Conservation (phyloP, 1,139 yeast species). For the Magnusiomyces paraingens region DNA sequence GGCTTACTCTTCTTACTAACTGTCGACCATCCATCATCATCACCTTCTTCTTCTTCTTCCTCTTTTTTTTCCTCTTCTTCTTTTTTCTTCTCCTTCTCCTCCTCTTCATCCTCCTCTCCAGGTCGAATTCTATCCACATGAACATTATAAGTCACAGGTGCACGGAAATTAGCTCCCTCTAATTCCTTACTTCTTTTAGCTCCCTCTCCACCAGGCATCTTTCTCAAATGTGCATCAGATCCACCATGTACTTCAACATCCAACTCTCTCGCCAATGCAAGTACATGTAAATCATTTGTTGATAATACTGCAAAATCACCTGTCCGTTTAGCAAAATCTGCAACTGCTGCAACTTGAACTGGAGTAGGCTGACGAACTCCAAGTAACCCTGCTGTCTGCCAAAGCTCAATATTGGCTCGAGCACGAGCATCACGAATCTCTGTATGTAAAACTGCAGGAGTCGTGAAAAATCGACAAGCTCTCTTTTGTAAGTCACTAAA, state of each 20-base stretch:
- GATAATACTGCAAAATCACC: constrained; percentile 90
- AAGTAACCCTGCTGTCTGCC: constrained; percentile 50
- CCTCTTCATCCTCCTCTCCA: constrained; percentile 17
- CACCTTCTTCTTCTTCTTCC: constrained; percentile 26
- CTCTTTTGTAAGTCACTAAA: constrained; percentile 65
- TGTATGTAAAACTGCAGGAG: constrained; percentile 73
- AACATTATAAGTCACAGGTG: constrained; percentile 13
- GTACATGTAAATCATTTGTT: constrained; percentile 82
- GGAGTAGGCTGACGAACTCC: constrained; percentile 65
- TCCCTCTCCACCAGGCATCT: constrained; percentile 24
- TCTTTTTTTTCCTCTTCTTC: constrained; percentile 20
- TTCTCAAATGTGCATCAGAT: constrained; percentile 40
- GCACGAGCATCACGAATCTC: constrained; percentile 87
- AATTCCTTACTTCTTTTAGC: not conserved
- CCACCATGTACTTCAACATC: constrained; percentile 68
- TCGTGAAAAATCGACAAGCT: constrained; percentile 69
- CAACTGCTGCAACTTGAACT: constrained; percentile 56
- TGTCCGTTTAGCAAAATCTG: constrained; percentile 72
- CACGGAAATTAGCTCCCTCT: constrained; percentile 9
- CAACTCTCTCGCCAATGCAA: constrained; percentile 85
- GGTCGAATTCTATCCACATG: constrained; percentile 8
- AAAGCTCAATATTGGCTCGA: constrained; percentile 63
- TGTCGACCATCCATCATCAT: constrained; percentile 31
- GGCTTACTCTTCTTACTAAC: constrained; percentile 22
- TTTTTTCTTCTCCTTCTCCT: constrained; percentile 19